These are phyloP conservation scores for Arthrinium phaeospermum DNA, from an alignment of 2,329 filamentous ascomycete genomes.

Conservation along the genomic window DNA sequence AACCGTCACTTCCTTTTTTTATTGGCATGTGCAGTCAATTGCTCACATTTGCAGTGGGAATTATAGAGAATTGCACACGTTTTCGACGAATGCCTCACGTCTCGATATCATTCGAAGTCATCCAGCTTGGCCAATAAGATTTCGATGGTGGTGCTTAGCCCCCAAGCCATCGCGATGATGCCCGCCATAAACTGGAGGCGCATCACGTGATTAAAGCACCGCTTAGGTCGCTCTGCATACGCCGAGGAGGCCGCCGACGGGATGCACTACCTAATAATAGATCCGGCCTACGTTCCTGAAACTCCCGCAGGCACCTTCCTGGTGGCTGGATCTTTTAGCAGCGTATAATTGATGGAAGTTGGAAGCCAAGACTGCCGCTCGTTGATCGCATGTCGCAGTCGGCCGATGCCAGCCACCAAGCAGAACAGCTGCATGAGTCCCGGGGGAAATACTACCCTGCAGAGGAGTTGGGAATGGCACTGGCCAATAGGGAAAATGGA, in stretches of 20 bases:
- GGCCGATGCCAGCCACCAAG: not conserved
- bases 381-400: not conserved
- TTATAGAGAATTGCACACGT: not conserved
- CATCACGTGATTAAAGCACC: not conserved
- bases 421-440: not conserved
- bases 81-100: not conserved
- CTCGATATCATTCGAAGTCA: not conserved
- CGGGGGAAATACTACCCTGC: not conserved
- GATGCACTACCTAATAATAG: not conserved
- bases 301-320: not conserved
- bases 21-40: not conserved
- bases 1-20: too few relatives aligned
- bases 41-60: not conserved
- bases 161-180: not conserved
- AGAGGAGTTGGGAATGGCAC: not conserved
- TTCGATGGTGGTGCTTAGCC: not conserved
- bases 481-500: not conserved
- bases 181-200: not conserved
- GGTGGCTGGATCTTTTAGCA: not conserved
- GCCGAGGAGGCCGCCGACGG: not conserved
- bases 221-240: not conserved
- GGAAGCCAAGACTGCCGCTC: not conserved
- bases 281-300: not conserved
- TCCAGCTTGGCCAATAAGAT: not conserved
- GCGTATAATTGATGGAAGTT: not conserved